Evolutionary conservation across 2,329 filamentous ascomycete species (phyloP).

Genomic region (Colletotrichum melonis): DNA sequence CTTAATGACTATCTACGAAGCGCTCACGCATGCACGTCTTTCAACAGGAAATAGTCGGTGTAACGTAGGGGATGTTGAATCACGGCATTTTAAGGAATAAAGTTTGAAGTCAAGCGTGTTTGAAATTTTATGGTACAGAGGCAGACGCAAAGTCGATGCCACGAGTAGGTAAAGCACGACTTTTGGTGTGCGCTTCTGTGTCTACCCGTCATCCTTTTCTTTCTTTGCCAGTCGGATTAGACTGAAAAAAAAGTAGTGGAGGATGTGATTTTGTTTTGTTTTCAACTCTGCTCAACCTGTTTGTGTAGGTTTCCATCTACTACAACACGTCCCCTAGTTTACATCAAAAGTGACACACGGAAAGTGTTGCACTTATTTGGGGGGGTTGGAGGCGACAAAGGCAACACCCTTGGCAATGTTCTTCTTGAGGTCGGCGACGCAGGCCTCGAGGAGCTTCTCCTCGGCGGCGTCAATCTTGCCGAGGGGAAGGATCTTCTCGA

Average conservation of each 20-base stretch:
- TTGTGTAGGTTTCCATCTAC: slow-evolving; percentile 14
- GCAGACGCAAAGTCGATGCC: slow-evolving; percentile 35
- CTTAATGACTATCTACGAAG: too few relatives aligned
- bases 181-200: slow-evolving; percentile 25
- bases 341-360: neutral
- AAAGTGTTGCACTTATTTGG: slow-evolving; percentile 58
- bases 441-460: slow-evolving; percentile 89
- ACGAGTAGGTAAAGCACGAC: slow-evolving; percentile 26
- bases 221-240: slow-evolving; percentile 16
- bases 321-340: slow-evolving; percentile 4
- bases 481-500: slow-evolving; percentile 90
- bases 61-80: too few relatives aligned
- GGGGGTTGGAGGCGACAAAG: slow-evolving; percentile 70
- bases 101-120: slow-evolving; percentile 32
- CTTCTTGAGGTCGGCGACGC: slow-evolving; percentile 86
- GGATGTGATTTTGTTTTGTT: slow-evolving; percentile 12
- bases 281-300: slow-evolving; percentile 34
- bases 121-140: slow-evolving; percentile 35
- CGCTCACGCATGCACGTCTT: too few relatives aligned
- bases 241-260: neutral
- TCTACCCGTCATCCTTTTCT: slow-evolving; percentile 15
- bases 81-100: neutral
- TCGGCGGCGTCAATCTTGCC: slow-evolving; percentile 87
- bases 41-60: too few relatives aligned
- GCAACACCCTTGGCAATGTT: slow-evolving; percentile 92